Base-by-base conservation (phyloP, 192 early-diverging fungal genomes). In the Spizellomyces sp. region DNA sequence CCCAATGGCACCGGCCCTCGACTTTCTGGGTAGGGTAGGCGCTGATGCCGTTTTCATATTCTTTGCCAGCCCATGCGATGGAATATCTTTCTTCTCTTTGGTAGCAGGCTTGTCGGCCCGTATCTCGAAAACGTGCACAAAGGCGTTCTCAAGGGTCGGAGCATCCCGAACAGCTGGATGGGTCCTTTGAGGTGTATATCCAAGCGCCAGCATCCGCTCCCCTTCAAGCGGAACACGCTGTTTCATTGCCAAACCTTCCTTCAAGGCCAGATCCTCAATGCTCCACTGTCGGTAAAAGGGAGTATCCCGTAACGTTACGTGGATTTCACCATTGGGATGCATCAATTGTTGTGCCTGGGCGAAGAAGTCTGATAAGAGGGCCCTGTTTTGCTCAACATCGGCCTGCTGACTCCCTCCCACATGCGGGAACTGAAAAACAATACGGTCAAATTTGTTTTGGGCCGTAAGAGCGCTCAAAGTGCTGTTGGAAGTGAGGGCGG, bases 361-460 rank as follows among this genome's bases (percentile, higher is more conserved):
- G 62, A 82, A 80, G 58, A 80, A 82, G 6, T 42, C 57, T 21
- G 15, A n/a, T 43, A 82, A 67, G 62, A 82, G 69, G 0, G 43
- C 59, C 9, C 63, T 12, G 64, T 82, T 82, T 43, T 52, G 61
- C 12, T 36, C 58, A 22, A 77, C 63, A 50, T 80, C 81, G 19
- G 64, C 64, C 4, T 66, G 15, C 58, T 48, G 43, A 9, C 61
- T 67, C 14, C 81, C 78, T n/a, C 81, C 81, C 6, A 77, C 65
- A 46, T 80, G 77, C 36, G 81, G 81, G 69, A 82, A 82, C 43
- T 80, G 67, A 66, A 82, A 82, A 4, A 80, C 75, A 1, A 82
- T 67, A 8, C 78, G 63, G 43, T 80, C 65, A 19, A 79, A 67
- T 9, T 47, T 57, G 46, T 58, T 70, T 15, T 46, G 74, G 4